Conservation (phyloP, 441 rosid species). For the Brassica balearica region DNA sequence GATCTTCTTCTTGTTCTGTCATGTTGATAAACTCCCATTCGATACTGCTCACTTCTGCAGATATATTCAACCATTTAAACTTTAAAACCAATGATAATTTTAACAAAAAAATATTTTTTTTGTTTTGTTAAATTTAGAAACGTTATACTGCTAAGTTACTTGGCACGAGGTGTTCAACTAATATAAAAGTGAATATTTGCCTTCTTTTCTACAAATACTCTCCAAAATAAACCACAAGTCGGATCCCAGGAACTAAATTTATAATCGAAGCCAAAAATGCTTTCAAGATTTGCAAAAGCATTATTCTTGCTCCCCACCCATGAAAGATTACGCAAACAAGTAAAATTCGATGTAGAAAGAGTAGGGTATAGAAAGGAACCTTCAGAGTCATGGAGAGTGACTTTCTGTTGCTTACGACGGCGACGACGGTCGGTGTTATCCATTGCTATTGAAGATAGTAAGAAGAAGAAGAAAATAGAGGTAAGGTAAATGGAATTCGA, state of each 20-base stretch:
- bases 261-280: neutral
- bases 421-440: constrained; percentile 45
- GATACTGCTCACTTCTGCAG: neutral
- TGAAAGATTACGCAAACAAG: neutral
- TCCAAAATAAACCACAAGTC: neutral
- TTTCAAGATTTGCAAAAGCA: constrained; percentile 16
- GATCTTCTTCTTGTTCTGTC: constrained; percentile 83
- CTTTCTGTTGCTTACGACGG: constrained; percentile 40
- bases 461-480: neutral
- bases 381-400: constrained; percentile 47
- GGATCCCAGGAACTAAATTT: neutral
- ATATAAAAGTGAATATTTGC: constrained; percentile 6
- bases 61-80: too few species aligned
- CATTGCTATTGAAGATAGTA: constrained; percentile 30
- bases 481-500: neutral
- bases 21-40: constrained; percentile 73
- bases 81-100: too few species aligned
- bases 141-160: neutral
- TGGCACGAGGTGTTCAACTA: constrained; percentile 8
- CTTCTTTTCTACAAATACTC: neutral
- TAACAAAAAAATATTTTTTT: neutral
- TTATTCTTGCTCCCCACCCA: neutral
- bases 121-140: neutral
- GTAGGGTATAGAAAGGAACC: constrained; percentile 41
- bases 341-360: neutral